Base-by-base conservation (phyloP, 805 yeast species). In the Saccharomycopsis javanensis region DNA sequence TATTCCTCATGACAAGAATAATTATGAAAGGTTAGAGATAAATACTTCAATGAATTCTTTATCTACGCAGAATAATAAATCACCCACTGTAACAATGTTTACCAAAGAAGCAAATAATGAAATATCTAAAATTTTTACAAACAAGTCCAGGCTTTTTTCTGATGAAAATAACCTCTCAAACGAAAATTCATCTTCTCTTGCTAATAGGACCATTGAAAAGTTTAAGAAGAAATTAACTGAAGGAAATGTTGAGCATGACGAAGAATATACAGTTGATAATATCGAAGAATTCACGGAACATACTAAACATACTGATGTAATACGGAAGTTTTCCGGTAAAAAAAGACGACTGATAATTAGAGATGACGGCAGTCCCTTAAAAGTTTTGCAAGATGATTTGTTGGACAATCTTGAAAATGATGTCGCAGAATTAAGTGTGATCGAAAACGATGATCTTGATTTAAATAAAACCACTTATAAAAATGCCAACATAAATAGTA, bases 101-200 rank as follows among this genome's bases (percentile, higher is more conserved):
- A 85, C 96, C 0, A 81, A 82, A 54, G 81, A 82, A 64, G 92
- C 96, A 1, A 78, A 82, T 57, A 79, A 81, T 56, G 96, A 88
- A 63, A 83, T 89, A 0, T 73, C 79, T 60, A 77, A 80, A 15
- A 86, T 89, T 89, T 86, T 88, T 67, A 87, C 6, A 42, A 42
- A 42, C 13, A 42, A 42, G 85, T 64, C 80, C 78, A 53, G 45
- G 54, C 59, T 64, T 42, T 51, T 34, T 8, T n/a, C 25, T 23
- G 20, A 20, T 20, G 48, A 20, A 20, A 3, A 42, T 20, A 25
- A 20, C 2, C 2, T 20, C 8, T 4, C 28, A 20, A 20, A 64
- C 63, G 33, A 67, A 64, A 37, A 66, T 67, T 16, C 64, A 65
- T 10, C 62, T 62, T 51, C 65, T 11, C 28, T 35, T 28, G 27